Conservation (phyloP, 2,329 filamentous ascomycete species). For the Fusarium heterosporum region DNA sequence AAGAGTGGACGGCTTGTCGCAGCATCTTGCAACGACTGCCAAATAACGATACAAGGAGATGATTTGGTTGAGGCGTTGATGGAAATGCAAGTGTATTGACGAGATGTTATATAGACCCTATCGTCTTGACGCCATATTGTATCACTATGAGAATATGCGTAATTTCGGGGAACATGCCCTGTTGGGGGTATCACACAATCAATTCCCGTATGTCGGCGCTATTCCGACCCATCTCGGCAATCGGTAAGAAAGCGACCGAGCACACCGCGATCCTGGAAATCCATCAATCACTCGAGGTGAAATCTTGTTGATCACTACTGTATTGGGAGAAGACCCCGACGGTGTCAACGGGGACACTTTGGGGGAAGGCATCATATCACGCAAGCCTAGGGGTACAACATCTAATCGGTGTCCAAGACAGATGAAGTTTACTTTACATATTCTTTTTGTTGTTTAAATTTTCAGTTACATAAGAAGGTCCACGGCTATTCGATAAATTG, state of each 20-base stretch:
- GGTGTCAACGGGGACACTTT: no score
- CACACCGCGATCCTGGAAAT: neutral
- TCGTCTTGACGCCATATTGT: conserved; percentile 23
- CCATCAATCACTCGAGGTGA: no score
- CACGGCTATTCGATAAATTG: no score
- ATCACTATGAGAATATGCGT: conserved; percentile 30
- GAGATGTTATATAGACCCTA: conserved; percentile 14
- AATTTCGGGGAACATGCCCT: conserved; percentile 36
- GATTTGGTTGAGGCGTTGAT: neutral
- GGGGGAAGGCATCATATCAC: no score
- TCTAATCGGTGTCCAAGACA: no score
- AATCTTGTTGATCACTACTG: no score
- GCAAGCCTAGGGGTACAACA: no score
- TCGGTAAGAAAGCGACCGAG: conserved; percentile 21
- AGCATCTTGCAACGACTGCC: conserved; percentile 36
- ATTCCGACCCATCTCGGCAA: conserved; percentile 22
- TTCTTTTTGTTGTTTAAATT: no score
- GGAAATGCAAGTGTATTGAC: neutral
- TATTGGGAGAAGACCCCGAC: no score
- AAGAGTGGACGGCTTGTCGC: conserved; percentile 40
- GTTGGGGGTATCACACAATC: conserved; percentile 17
- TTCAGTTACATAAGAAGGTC: no score
- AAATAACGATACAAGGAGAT: neutral
- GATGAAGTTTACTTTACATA: no score
- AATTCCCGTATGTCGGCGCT: conserved; percentile 3